These are phyloP conservation scores for Acanthamoeba lenticulata DNA, from an alignment of 208 protist genomes.

Conservation along the genomic window DNA sequence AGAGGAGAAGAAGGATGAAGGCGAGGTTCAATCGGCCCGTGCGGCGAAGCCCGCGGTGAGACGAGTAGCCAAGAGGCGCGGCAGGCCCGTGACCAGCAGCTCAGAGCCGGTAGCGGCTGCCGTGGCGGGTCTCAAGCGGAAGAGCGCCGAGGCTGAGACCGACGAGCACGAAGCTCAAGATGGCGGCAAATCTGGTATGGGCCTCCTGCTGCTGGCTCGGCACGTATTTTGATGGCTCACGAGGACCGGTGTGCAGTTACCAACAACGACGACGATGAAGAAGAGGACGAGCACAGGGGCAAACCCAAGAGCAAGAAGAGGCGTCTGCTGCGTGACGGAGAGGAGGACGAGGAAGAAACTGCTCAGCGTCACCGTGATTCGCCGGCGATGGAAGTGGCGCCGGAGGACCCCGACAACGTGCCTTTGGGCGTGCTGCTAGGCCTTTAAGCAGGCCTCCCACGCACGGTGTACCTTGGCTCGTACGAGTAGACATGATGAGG, in stretches of 20 bases:
- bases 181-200: too few relatives aligned
- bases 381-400: background rate
- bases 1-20: background rate
- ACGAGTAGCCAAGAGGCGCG: background rate
- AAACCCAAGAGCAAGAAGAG: background rate
- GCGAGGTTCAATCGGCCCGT: background rate
- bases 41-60: background rate
- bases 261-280: too few relatives aligned
- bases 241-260: too few relatives aligned
- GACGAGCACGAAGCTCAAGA: background rate
- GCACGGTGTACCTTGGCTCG: too few relatives aligned
- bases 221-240: too few relatives aligned
- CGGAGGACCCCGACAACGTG: background rate
- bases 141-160: background rate
- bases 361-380: background rate
- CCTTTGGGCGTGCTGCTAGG: slow-evolving; percentile 4
- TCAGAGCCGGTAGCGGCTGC: too few relatives aligned
- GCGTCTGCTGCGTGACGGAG: background rate
- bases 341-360: background rate
- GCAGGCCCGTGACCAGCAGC: background rate
- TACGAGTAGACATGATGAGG: too few relatives aligned
- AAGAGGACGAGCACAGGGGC: too few relatives aligned
- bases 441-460: background rate
- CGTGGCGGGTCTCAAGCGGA: background rate
- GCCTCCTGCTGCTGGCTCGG: too few relatives aligned